Base-by-base conservation (phyloP, 108 stramenopile species). In the Conticribra weissflogii region DNA sequence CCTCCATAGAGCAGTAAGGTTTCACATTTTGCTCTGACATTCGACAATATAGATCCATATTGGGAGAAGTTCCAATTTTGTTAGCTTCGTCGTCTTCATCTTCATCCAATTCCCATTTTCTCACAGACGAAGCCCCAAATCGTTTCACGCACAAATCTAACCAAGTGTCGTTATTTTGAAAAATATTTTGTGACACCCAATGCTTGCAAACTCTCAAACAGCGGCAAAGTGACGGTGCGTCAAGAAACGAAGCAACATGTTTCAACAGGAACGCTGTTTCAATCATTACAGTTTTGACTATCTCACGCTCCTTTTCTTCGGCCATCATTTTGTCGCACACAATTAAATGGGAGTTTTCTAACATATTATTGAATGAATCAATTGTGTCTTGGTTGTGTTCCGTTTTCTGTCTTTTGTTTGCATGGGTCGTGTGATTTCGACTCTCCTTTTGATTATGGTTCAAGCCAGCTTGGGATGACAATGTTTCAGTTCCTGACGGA, bases 11-110 rank as follows among this genome's bases (percentile, higher is more conserved):
- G 36, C 84, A 83, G 12, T 66, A 71, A 16, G 89, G 89, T 63
- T 83, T 86, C 23, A 87, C 83, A 65, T 88, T 91, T 23, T 70
- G 68, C 44, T 70, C 68, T 47, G 81, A 70, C 92, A 93, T 93
- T 14, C 56, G 62, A 15, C 81, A 53, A 65, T 91, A 93, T 54
- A 93, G 34, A 48, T 75, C 52, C 54, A 78, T 31, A 5, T 28
- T 64, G 12, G 47, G 51, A 45, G 47, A 55, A 19, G 36, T 63
- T 60, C 46, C 19, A 33, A 47, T 72, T 50, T n/a, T 1, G 54
- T 21, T 49, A 34, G 68, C 54, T 12, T 76, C 78, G 23, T 90
- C 86, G 14, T 74, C 81, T 14, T 87, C 86, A 28, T 85, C 81
- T 16, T 80, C 41, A 56, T 74, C 70, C 59, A 83, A 83, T 30